Conservation (phyloP, 2,329 filamentous ascomycete species). For the Hymenoscyphus fructigenus region DNA sequence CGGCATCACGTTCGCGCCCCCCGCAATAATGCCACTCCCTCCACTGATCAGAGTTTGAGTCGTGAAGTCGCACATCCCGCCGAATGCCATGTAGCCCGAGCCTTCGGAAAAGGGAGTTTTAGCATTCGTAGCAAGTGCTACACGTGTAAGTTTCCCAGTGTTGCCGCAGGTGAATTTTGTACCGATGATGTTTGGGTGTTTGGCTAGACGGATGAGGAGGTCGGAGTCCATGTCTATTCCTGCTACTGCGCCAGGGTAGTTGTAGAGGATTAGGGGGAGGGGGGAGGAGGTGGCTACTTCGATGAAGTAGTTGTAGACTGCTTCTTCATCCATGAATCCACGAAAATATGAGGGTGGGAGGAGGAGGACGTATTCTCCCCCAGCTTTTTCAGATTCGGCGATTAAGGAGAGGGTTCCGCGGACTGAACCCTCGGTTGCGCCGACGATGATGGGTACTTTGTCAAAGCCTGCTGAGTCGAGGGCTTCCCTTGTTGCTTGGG, state of each 20-base stretch:
- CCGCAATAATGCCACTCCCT: constrained; percentile 81
- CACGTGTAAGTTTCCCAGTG: constrained; percentile 83
- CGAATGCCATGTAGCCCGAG: constrained; percentile 79
- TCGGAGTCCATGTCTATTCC: constrained; percentile 91
- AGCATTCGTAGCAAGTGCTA: constrained; percentile 70
- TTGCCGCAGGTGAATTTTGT: constrained; percentile 93
- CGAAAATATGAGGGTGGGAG: constrained; percentile 85
- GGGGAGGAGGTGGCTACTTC: constrained; percentile 71
- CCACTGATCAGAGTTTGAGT: constrained; percentile 77
- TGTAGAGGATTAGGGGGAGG: constrained; percentile 82
- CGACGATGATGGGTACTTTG: constrained; percentile 76
- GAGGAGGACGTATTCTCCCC: constrained; percentile 77
- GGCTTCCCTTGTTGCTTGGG: constrained; percentile 74
- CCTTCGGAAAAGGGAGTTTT: constrained; percentile 61
- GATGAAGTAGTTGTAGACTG: constrained; percentile 66
- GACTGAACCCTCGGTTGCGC: constrained; percentile 78
- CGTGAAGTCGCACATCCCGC: constrained; percentile 85
- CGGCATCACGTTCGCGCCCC: constrained; percentile 81
- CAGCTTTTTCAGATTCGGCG: constrained; percentile 63
- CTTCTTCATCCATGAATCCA: constrained; percentile 67
- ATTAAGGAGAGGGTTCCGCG: constrained; percentile 75
- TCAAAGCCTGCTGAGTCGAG: constrained; percentile 77
- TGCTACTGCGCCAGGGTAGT: constrained; percentile 84
- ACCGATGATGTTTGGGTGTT: constrained; percentile 81
- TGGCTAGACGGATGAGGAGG: constrained; percentile 73